Conservation (phyloP, 192 early-diverging fungal species). For the Bifiguratus adelaidae region DNA sequence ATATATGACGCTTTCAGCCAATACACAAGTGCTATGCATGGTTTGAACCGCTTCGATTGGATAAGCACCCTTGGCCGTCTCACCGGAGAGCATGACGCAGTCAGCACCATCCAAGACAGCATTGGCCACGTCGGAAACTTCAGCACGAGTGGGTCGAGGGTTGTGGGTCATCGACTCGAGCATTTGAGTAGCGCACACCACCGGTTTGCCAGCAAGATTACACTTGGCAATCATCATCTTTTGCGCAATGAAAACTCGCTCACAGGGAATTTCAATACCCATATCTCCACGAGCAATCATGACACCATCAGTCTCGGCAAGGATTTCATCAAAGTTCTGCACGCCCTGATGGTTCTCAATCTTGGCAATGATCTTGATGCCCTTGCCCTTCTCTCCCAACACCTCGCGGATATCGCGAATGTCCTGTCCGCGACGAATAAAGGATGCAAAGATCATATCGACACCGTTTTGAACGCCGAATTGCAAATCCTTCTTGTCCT, state of each 20-base stretch:
- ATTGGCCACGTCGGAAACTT: conserved; percentile 97
- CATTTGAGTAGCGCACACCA: conserved; percentile 98
- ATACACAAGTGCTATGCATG: conserved; percentile 88
- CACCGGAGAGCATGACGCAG: conserved; percentile 98
- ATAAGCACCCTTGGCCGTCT: conserved; percentile 93
- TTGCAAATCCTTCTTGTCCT: conserved; percentile 81
- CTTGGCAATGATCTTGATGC: conserved; percentile 95
- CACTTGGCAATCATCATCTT: conserved; percentile 99
- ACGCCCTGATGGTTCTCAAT: conserved; percentile 98
- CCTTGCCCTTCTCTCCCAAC: conserved; percentile 66
- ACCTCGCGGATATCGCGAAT: conserved; percentile 80
- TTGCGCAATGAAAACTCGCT: conserved; percentile 86
- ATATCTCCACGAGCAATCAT: conserved; percentile 99
- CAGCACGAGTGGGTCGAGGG: conserved; percentile 97
- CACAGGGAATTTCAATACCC: conserved; percentile 94
- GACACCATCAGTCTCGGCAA: conserved; percentile 87
- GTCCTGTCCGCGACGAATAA: conserved; percentile 89
- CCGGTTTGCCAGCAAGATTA: conserved; percentile 93
- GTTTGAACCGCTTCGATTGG: conserved; percentile 85
- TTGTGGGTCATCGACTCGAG: conserved; percentile 92
- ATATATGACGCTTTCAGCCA: conserved; percentile 89
- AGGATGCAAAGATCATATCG: conserved; percentile 93
- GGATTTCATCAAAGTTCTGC: conserved; percentile 97
- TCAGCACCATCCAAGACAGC: conserved; percentile 96
- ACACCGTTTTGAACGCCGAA: conserved; percentile 94